phyloP scores from a whole-genome alignment of 495 filamentous ascomycete genomes.

The Trichoderma orchidacearum region DNA sequence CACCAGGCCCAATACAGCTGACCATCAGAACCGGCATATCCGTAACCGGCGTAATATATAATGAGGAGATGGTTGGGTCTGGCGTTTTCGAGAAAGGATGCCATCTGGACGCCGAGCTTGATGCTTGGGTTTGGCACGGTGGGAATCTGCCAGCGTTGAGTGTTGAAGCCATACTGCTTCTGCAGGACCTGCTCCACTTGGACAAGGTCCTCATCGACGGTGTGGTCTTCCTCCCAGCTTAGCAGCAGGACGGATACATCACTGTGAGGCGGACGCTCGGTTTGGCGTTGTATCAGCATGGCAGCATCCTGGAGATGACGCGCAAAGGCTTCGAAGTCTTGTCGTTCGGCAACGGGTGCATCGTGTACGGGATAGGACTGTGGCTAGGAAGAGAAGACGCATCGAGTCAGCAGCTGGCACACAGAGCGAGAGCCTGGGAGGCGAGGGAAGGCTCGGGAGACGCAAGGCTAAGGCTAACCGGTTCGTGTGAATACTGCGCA shows the following conservation, averaged over 20 bases:
- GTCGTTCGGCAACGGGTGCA: slow-evolving; percentile 23
- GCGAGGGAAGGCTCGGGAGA: background rate
- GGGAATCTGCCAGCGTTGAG: slow-evolving; percentile 38
- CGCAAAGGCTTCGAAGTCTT: slow-evolving; percentile 43
- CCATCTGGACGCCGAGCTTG: slow-evolving; percentile 38
- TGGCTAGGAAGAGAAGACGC: background rate
- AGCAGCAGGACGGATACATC: slow-evolving; percentile 38
- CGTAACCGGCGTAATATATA: slow-evolving; percentile 42
- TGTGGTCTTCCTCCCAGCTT: slow-evolving; percentile 40
- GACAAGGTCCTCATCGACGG: slow-evolving; percentile 31
- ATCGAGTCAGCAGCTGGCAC: background rate
- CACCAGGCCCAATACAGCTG: slow-evolving; percentile 44
- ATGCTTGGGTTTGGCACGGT: slow-evolving; percentile 33
- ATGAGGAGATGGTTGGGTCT: slow-evolving; percentile 39
- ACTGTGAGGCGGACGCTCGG: slow-evolving; percentile 33
- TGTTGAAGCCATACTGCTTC: slow-evolving; percentile 39
- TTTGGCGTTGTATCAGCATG: slow-evolving; percentile 38
- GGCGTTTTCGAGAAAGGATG: slow-evolving; percentile 34
- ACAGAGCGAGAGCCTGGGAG: background rate
- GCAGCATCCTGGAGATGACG: slow-evolving; percentile 45
- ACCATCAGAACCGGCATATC: slow-evolving; percentile 33
- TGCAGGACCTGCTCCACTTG: slow-evolving; percentile 35
- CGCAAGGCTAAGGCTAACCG: slow-evolving; percentile 4
- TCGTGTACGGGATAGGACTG: slow-evolving; percentile 1
- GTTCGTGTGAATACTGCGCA: background rate